Evolutionary conservation across 768 basidiomycete species (phyloP), one percentile per base, ranked within the genome.

Genomic region (Mycena haematopus): DNA sequence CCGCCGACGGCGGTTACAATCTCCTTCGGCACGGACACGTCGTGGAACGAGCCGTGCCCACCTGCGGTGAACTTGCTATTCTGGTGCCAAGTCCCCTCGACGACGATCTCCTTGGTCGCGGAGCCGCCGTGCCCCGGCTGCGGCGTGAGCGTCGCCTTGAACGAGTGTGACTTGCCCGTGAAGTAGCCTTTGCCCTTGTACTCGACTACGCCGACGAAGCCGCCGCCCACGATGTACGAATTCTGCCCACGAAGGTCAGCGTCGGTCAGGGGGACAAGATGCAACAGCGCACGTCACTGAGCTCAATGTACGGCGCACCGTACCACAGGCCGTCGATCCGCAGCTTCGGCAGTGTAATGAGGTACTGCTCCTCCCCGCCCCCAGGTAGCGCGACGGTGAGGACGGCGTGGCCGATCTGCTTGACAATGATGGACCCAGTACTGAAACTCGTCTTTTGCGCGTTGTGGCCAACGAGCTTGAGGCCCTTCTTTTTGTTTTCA

Each of bases 161-260:
- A 97, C 3, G 88, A 81, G 78, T 99, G 96, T 4, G 93, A 87
- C 74, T 95, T 96, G 58, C 96, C 96, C 36, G 87, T 86, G 74
- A 98, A 93, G 79, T 96, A 99, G 27, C 96, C 96, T 72, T 93
- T 94, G 75, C 96, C 96, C 73, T 95, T 94, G 83, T 96, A 99
- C 67, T 96, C 93, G 74, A 98, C 89, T 73, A 83, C 68, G n/a
- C 71, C 73, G 57, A 77, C 71, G 59, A 74, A 75, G 14, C 78
- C 76, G 31, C 77, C 78, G 54, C 84, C 78, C 65, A 80, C 67
- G 72, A 99, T 96, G 75, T 90, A 85, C 55, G 88, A 90, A 6
- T 31, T 1, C 22, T 66, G 33, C 13, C 29, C n/a, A 14, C 24
- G n/a, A 5, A 9, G 36, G 22, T 38, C 24, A 52, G 33, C 27